These are phyloP conservation scores for Ophiosphaerella narmari DNA, from an alignment of 2,329 filamentous ascomycete species.

Conservation along the genomic window DNA sequence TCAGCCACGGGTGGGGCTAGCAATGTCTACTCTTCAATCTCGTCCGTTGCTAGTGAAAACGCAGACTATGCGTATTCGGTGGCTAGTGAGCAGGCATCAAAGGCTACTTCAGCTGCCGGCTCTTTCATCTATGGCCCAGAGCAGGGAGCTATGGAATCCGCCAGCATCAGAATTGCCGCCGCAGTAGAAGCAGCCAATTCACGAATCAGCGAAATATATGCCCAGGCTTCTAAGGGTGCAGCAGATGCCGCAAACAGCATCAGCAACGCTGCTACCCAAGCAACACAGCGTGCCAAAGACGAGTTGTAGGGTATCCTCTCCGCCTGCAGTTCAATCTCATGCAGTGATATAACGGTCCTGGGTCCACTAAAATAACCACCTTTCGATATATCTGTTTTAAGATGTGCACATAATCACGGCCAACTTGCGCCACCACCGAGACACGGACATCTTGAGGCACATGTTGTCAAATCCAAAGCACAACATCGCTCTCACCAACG, in stretches of 20 bases:
- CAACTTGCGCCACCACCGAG: too few species aligned
- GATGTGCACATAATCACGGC: too few species aligned
- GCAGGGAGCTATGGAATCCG: conserved; percentile 52
- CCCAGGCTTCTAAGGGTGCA: conserved; percentile 43
- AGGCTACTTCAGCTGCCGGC: conserved; percentile 45
- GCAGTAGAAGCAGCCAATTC: conserved; percentile 53
- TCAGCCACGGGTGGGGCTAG: conserved; percentile 51
- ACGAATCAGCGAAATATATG: conserved; percentile 48
- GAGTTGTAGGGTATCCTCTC: conserved; percentile 50
- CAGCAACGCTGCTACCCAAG: conserved; percentile 39
- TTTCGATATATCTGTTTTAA: too few species aligned
- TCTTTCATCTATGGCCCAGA: conserved; percentile 55
- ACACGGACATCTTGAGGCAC: too few species aligned
- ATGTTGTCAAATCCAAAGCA: background rate
- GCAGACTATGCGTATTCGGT: conserved; percentile 50
- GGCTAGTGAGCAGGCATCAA: conserved; percentile 49
- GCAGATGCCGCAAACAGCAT: conserved; percentile 55
- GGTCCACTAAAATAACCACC: too few species aligned
- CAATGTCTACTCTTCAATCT: conserved; percentile 27
- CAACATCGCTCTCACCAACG: background rate
- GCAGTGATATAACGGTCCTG: too few species aligned
- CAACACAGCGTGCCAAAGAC: conserved; percentile 55
- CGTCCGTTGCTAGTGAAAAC: conserved; percentile 22
- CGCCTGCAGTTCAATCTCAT: too few species aligned
- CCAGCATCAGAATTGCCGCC: conserved; percentile 47